A percentile compares a stretch with the other conserved stretches of the same genome.
Conservation (phyloP, 2,329 filamentous ascomycete species). For the Aspergillus sp. region DNA sequence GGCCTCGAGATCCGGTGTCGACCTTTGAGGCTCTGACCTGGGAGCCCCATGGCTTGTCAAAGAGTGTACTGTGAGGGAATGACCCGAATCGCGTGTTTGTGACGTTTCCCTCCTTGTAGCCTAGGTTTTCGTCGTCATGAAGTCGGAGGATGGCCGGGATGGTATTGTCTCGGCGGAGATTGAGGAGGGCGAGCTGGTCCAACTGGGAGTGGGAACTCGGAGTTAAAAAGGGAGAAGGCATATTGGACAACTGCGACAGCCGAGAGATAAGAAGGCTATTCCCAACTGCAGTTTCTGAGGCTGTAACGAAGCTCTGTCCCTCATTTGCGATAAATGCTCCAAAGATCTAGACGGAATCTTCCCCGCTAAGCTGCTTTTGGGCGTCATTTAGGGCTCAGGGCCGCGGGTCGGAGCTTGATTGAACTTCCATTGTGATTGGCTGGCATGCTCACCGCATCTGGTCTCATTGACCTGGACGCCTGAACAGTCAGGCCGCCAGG, state of each 20-base stretch:
- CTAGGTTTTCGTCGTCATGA: slow-evolving; percentile 63
- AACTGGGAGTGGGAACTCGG: slow-evolving; percentile 62
- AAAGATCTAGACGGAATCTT: slow-evolving; percentile 12
- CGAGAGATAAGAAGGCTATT: background rate
- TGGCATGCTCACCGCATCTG: background rate
- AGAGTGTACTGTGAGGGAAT: slow-evolving; percentile 75
- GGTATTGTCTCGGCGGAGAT: slow-evolving; percentile 83
- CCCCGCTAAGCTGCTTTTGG: slow-evolving; percentile 4
- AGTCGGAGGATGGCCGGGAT: slow-evolving; percentile 70
- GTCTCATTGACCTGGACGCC: background rate
- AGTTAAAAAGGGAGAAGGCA: slow-evolving; percentile 75
- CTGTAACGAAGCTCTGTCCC: slow-evolving; percentile 6
- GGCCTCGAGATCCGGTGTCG: slow-evolving; percentile 81
- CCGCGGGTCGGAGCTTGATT: background rate
- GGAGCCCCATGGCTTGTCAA: slow-evolving; percentile 82
- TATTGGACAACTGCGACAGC: slow-evolving; percentile 15
- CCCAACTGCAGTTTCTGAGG: background rate
- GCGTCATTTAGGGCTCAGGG: slow-evolving; percentile 12
- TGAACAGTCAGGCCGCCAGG: slow-evolving; percentile 10
- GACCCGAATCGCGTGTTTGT: slow-evolving; percentile 94
- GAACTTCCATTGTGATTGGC: slow-evolving; percentile 4
- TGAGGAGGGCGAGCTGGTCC: slow-evolving; percentile 74
- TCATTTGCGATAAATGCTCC: slow-evolving; percentile 14
- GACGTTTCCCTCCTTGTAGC: slow-evolving; percentile 73
- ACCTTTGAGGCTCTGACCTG: slow-evolving; percentile 88